A percentile compares a stretch with the other conserved stretches of the same genome.
Evolutionary conservation across 192 early-diverging fungal genomes (phyloP).

Genomic region (Linnemannia schmuckeri): DNA sequence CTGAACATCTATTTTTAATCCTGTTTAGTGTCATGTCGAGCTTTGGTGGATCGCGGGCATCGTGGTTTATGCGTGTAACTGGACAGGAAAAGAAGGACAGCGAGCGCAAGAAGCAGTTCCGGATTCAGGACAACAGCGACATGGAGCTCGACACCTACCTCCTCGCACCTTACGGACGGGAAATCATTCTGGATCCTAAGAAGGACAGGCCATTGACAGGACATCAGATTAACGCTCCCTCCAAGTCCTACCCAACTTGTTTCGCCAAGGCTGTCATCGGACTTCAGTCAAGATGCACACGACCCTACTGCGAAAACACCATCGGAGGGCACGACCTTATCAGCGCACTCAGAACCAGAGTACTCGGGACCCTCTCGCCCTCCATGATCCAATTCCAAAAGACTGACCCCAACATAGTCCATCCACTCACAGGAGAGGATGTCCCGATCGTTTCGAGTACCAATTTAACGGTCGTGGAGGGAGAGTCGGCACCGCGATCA

Average conservation of each 20-base stretch:
- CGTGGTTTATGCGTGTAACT: conserved; percentile 53
- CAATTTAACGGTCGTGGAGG: conserved; percentile 21
- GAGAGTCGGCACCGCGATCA: conserved; percentile 40
- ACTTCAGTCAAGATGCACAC: conserved; percentile 46
- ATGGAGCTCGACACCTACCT: conserved; percentile 28
- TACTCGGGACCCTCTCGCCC: conserved; percentile 9
- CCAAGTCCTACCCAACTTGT: conserved; percentile 43
- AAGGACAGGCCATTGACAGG: neutral
- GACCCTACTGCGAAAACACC: conserved; percentile 44
- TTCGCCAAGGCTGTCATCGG: conserved; percentile 49
- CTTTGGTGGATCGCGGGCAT: conserved; percentile 34
- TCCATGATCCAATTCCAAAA: conserved; percentile 45
- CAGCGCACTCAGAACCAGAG: conserved; percentile 23
- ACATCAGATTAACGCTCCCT: conserved; percentile 34
- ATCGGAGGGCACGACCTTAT: conserved; percentile 41
- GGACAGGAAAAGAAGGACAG: conserved; percentile 18
- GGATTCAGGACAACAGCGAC: conserved; percentile 13
- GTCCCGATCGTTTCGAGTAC: conserved; percentile 6
- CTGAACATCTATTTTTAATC: too few relatives aligned
- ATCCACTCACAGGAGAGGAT: conserved; percentile 20
- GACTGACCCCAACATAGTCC: conserved; percentile 42
- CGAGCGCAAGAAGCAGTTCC: conserved; percentile 14
- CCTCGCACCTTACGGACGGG: conserved; percentile 35
- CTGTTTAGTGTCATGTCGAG: conserved; percentile 26
- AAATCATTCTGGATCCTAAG: conserved; percentile 28